phyloP scores from a whole-genome alignment of 352 stramenopile genomes.

The Phytophthora podocarpi region DNA sequence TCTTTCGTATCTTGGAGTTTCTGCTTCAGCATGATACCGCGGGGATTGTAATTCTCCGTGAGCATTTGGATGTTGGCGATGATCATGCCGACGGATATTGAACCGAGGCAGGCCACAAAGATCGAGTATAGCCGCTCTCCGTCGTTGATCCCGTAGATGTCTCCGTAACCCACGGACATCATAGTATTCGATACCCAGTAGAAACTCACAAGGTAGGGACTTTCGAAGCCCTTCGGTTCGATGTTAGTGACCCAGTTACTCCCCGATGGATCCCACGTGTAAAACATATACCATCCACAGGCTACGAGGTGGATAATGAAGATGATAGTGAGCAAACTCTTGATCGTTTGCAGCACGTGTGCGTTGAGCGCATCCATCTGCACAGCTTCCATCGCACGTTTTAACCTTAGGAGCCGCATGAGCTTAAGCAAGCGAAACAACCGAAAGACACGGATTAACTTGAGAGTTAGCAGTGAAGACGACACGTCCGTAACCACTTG shows the following conservation, averaged over 20 bases:
- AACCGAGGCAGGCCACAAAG: conserved; percentile 82
- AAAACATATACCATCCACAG: conserved; percentile 84
- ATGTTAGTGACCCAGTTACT: conserved; percentile 77
- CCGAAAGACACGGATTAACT: conserved; percentile 74
- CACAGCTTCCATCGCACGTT: conserved; percentile 62
- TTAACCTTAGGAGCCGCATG: conserved; percentile 70
- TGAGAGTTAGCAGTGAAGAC: conserved; percentile 68
- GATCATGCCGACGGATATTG: conserved; percentile 91
- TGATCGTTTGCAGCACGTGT: conserved; percentile 76
- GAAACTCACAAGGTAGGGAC: conserved; percentile 90
- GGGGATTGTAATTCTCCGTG: conserved; percentile 91
- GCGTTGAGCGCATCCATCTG: conserved; percentile 82
- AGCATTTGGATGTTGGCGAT: conserved; percentile 94
- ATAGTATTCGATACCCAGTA: conserved; percentile 95
- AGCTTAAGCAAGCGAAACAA: conserved; percentile 79
- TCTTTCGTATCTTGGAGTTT: conserved; percentile 84
- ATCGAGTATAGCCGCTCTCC: conserved; percentile 86
- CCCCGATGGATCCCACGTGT: conserved; percentile 75
- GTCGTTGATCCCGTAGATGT: conserved; percentile 87
- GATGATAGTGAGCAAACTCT: conserved; percentile 72
- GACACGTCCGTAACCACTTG: conserved; percentile 48
- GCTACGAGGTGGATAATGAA: conserved; percentile 82
- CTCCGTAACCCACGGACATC: conserved; percentile 93
- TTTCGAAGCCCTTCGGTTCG: conserved; percentile 41
- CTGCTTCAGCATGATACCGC: conserved; percentile 69